Base-by-base conservation (phyloP, 352 stramenopile species). In the Pythium insidiosum region DNA sequence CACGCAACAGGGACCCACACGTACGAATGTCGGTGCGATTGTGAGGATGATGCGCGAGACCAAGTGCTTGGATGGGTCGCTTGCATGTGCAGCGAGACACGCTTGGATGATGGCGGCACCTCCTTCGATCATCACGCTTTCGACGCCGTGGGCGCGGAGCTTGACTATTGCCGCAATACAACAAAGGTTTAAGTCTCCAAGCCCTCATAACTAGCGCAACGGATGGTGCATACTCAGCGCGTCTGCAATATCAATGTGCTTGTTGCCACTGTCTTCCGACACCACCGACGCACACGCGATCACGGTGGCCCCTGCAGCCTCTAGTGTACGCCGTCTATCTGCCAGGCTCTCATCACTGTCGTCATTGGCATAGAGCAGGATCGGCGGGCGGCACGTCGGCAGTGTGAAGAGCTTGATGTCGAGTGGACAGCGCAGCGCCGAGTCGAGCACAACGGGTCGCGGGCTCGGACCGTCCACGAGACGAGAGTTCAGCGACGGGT, bases 51-150 rank as follows among this genome's bases (percentile, higher is more conserved):
- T 70, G 23, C 71, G 64, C 42, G 86, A 63, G 21, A 95, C 60
- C 18, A 90, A 56, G n/a, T 70, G 65, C 9, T n/a, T n/a, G 31
- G 13, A 10, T 45, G 39, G 6, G 58, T 53, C 16, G 55, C 58
- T 49, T 71, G 61, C 25, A 56, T 53, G n/a, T n/a, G n/a, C n/a
- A n/a, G n/a, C n/a, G 15, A 91, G 47, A 38, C 76, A 87, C n/a
- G 72, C 61, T n/a, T 74, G 73, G 21, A 95, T 67, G 37, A 95
- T 81, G 3, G 68, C 51, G 1, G 80, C 68, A 9, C 83, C 83
- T 18, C 83, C 83, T 67, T 95, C 83, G 13, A 95, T 53, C 83
- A 93, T 95, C 21, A 93, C 43, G 35, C 68, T 89, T 5, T 44
- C 29, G 35, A 93, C 57, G 0, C 71, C 76, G 39, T 65, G 53